These are phyloP conservation scores for Silybum marianum DNA, from an alignment of 129 eudicot genomes.

Conservation along the genomic window DNA sequence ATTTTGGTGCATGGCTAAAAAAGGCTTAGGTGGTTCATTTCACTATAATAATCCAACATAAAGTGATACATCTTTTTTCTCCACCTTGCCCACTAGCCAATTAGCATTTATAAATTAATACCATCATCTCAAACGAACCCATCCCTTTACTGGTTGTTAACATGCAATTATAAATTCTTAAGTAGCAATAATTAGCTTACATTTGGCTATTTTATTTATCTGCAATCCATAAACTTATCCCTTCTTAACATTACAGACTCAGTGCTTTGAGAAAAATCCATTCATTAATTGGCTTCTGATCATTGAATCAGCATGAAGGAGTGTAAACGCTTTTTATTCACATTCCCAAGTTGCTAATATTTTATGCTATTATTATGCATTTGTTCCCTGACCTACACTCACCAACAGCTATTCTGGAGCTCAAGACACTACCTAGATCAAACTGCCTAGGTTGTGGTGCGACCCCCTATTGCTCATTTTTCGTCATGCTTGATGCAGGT, in stretches of 20 bases:
- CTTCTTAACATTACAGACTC: background rate
- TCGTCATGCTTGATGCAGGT: background rate
- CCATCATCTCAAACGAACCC: background rate
- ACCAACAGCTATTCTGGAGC: background rate
- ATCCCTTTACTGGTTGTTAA: background rate
- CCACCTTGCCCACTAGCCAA: background rate
- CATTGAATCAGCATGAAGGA: background rate
- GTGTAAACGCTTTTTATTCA: background rate
- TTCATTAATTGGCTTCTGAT: background rate
- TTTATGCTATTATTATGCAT: background rate
- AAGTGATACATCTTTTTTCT: background rate
- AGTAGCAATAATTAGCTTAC: background rate
- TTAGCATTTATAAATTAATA: background rate
- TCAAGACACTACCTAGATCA: background rate
- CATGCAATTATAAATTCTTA: background rate
- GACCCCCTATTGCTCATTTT: background rate
- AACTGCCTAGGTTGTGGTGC: background rate
- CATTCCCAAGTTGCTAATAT: slow-evolving; percentile 4
- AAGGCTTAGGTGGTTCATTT: background rate
- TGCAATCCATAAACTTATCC: background rate
- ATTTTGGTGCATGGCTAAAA: background rate
- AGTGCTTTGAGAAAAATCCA: background rate
- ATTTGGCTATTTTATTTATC: background rate
- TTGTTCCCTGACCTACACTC: background rate
- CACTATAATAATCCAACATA: background rate